These are phyloP conservation scores for Penicillium rolfsii DNA, from an alignment of 2,329 filamentous ascomycete species.

Conservation along the genomic window DNA sequence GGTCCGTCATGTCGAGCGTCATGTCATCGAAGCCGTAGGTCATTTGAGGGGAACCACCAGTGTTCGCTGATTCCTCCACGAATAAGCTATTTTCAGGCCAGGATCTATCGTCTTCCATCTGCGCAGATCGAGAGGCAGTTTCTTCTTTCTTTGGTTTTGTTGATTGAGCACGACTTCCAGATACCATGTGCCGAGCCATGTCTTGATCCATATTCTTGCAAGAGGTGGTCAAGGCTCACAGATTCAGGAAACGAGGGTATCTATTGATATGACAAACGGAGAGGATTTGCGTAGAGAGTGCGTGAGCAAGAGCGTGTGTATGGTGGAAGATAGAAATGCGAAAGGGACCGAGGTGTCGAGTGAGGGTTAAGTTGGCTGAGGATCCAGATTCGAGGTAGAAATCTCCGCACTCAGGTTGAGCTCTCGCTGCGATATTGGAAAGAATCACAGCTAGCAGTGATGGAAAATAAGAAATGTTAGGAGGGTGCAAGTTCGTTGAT, in stretches of 20 bases:
- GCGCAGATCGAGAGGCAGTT: not conserved
- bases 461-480: not conserved
- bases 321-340: not conserved
- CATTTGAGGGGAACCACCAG: not conserved
- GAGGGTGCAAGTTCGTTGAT: not conserved
- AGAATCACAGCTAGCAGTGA: not conserved
- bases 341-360: not conserved
- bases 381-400: not conserved
- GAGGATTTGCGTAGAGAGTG: too few relatives aligned
- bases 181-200: not conserved
- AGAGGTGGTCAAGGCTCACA: not conserved
- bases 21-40: constrained; percentile 23
- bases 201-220: not conserved
- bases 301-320: not conserved
- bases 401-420: not conserved
- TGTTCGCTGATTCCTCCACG: not conserved
- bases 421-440: not conserved
- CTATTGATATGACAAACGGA: not conserved
- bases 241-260: not conserved
- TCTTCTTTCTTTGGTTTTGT: not conserved
- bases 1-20: constrained; percentile 39
- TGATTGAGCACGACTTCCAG: not conserved
- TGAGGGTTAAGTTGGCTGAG: not conserved
- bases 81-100: not conserved
- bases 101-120: not conserved